Percentiles rank a stretch among this genome's conserved stretches.
Conservation (phyloP, 345 rosid species). For the Camelina sativa region DNA sequence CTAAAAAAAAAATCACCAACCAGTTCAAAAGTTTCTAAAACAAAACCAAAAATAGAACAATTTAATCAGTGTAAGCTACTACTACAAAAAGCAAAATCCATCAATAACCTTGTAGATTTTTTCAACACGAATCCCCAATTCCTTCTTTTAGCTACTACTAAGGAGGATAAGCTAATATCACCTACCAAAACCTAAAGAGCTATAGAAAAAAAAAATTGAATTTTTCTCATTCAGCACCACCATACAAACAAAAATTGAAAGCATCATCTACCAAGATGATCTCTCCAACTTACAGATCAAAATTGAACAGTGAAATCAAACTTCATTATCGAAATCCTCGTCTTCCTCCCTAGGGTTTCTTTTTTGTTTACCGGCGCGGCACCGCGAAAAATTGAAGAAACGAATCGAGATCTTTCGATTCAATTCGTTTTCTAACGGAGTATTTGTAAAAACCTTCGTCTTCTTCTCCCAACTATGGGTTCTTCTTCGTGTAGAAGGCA, state of each 20-base stretch:
- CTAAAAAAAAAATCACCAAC: background rate
- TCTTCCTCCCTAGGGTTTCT: constrained; percentile 4
- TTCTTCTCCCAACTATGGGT: background rate
- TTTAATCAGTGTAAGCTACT: background rate
- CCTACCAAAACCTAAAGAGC: background rate
- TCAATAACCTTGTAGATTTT: background rate
- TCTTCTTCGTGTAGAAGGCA: no score
- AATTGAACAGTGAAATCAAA: constrained; percentile 37
- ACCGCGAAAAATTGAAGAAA: background rate
- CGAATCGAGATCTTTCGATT: constrained; percentile 14
- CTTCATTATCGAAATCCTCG: constrained; percentile 46
- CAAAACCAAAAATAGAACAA: constrained; percentile 12
- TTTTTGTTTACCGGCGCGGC: background rate
- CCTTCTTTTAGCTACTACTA: background rate
- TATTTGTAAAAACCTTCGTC: background rate
- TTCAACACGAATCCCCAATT: constrained; percentile 1
- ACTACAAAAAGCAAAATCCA: background rate
- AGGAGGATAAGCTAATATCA: background rate
- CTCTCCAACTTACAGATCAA: constrained; percentile 49
- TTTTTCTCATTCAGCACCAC: background rate
- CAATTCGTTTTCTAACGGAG: background rate
- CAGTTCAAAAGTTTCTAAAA: background rate
- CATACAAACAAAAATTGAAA: constrained; percentile 13
- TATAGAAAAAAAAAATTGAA: background rate
- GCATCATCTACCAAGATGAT: background rate